Evolutionary conservation across 1,139 yeast species (phyloP).

Genomic region (Geotrichum carabidarum): DNA sequence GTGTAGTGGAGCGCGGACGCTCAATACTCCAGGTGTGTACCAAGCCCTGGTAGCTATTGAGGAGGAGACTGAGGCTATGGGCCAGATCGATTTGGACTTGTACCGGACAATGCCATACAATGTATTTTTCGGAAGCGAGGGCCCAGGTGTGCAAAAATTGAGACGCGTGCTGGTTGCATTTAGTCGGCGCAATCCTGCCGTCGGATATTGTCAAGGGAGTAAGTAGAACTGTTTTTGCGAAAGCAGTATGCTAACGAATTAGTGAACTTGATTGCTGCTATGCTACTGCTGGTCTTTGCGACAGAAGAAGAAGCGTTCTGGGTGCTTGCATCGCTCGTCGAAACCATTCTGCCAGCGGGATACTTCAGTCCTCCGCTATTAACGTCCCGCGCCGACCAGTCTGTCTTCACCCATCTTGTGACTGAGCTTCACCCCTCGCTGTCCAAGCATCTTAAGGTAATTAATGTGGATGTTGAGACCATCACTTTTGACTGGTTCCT

Average conservation of each 20-base stretch:
- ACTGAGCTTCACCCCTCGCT: conserved; percentile 41
- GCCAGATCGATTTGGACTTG: conserved; percentile 52
- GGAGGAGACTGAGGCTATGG: conserved; percentile 38
- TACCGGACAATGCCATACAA: conserved; percentile 56
- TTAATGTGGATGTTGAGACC: conserved; percentile 47
- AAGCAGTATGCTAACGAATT: conserved; percentile 22
- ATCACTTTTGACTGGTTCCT: conserved; percentile 59
- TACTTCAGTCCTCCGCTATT: conserved; percentile 44
- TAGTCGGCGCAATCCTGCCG: conserved; percentile 45
- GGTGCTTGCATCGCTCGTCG: conserved; percentile 49
- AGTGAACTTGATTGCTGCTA: conserved; percentile 56
- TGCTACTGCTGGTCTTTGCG: conserved; percentile 44
- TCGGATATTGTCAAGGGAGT: conserved; percentile 56
- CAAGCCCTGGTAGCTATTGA: conserved; percentile 31
- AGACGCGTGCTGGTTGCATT: conserved; percentile 52
- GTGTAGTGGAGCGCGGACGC: conserved; percentile 48
- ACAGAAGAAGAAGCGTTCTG: conserved; percentile 56
- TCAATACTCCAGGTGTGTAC: conserved; percentile 50
- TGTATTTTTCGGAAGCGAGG: conserved; percentile 51
- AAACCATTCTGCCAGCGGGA: conserved; percentile 49
- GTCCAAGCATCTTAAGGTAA: conserved; percentile 37
- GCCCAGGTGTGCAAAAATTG: conserved; percentile 50
- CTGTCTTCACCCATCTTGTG: conserved; percentile 34
- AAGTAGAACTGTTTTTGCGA: background rate
- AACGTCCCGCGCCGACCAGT: conserved; percentile 44